Conservation (phyloP, 345 rosid species). For the Nephelium lappaceum region DNA sequence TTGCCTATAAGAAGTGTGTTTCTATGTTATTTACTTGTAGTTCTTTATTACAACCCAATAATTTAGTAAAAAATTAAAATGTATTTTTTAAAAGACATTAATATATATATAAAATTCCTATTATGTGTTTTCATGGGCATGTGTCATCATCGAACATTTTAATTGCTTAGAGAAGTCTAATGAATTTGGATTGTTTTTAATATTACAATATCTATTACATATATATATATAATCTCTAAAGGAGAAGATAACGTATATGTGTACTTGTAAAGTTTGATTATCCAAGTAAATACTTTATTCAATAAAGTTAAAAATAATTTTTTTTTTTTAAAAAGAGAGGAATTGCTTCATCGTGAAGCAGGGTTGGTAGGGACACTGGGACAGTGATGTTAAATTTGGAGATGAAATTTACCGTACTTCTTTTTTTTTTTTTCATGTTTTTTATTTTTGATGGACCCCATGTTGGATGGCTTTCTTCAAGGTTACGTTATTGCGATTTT, state of each 20-base stretch:
- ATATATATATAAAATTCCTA: too few relatives aligned
- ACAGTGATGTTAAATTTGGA: background rate
- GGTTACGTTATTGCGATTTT: background rate
- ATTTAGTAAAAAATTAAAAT: too few relatives aligned
- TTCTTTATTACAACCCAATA: too few relatives aligned
- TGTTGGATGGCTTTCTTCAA: background rate
- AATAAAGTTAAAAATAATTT: background rate
- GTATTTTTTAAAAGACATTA: too few relatives aligned
- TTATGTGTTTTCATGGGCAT: too few relatives aligned
- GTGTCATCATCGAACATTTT: too few relatives aligned
- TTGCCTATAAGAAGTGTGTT: too few relatives aligned
- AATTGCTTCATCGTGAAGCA: conserved; percentile 40
- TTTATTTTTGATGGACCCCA: background rate
- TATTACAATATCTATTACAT: too few relatives aligned
- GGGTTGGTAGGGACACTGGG: conserved; percentile 15
- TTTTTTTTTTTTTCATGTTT: background rate
- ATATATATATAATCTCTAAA: background rate
- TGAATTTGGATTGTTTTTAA: too few relatives aligned
- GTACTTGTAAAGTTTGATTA: background rate
- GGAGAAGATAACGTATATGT: background rate
- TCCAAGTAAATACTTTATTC: background rate
- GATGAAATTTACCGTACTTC: background rate
- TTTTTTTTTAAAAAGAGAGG: background rate
- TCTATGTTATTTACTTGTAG: too few relatives aligned
- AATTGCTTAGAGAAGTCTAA: too few relatives aligned